Evolutionary conservation across 2,329 filamentous ascomycete genomes (phyloP), one percentile per base, ranked within the genome.

Genomic region (Microthyrium microscopicum): DNA sequence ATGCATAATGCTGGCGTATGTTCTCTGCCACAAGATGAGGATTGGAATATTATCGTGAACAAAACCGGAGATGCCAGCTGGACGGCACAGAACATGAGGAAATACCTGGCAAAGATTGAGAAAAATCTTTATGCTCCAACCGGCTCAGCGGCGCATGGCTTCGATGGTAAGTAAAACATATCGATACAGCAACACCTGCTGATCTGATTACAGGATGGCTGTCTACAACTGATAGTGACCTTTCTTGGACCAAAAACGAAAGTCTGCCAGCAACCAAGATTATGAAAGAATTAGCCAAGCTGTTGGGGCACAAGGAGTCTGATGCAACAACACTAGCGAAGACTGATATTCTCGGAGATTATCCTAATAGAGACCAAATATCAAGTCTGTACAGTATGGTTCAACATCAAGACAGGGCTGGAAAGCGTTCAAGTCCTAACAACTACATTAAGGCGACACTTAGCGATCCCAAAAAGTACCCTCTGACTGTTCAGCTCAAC

Each of bases 331-430:
- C 57, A 18, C 51, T 66, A 4, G 47, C 70, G 7, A 45, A 58
- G 3, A 57, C 57, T 13, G 66, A 74, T 39, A 56, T 62, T 56
- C 63, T 40, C 17, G 12, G 13, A 18, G 13, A 8, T n/a, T n/a
- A n/a, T n/a, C n/a, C n/a, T n/a, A n/a, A n/a, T n/a, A n/a, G n/a
- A n/a, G n/a, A 46, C 49, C 17, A 39, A 49, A 0, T 29, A 32
- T 0, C 60, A 67, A 17, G 70, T 74, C 44, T 49, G 49, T 15
- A 44, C 49, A 3, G 54, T 60, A 19, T 62, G 58, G 1, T 53
- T 67, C 22, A 74, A 65, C 46, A 69, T 76, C 42, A 62, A 77
- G 4, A 71, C 73, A 3, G 75, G 19, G 58, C 61, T 1, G 64
- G 66, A 39, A 53, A 60, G 29, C 68, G 71, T 20, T 65, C 56